These are phyloP conservation scores for Asterochloris sp. DNA, from an alignment of 139 green algal genomes.

Conservation along the genomic window DNA sequence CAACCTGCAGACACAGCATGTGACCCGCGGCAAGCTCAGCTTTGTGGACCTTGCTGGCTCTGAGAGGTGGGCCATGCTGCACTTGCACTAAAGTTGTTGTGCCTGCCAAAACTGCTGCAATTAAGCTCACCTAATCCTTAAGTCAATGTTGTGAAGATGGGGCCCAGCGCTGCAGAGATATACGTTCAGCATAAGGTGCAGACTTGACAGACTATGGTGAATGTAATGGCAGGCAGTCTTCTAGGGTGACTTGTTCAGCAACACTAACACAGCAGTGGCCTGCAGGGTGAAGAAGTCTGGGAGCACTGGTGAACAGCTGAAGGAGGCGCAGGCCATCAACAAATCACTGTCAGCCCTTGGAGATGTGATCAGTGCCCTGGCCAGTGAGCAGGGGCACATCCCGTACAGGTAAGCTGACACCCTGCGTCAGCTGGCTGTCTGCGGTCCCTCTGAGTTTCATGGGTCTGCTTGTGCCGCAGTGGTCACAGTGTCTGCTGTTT, in stretches of 20 bases:
- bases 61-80: conserved; percentile 61
- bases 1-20: conserved; percentile 92
- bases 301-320: conserved; percentile 87
- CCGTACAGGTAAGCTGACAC: conserved; percentile 58
- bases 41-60: conserved; percentile 96
- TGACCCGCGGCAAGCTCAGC: conserved; percentile 87
- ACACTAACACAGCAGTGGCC: too few relatives aligned
- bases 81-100: too few relatives aligned
- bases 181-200: too few relatives aligned
- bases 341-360: conserved; percentile 93
- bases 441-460: too few relatives aligned
- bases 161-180: too few relatives aligned
- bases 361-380: conserved; percentile 94
- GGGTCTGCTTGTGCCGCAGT: too few relatives aligned
- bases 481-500: too few relatives aligned
- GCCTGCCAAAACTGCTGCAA: background rate
- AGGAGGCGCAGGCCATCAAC: conserved; percentile 99
- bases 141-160: too few relatives aligned
- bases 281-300: conserved; percentile 92
- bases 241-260: background rate
- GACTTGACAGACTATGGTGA: too few relatives aligned
- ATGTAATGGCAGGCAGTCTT: background rate
- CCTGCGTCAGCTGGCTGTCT: too few relatives aligned
- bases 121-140: too few relatives aligned
- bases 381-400: conserved; percentile 78